Evolutionary conservation across 2,329 filamentous ascomycete species (phyloP).

Genomic region (Exophiala alcalophila): DNA sequence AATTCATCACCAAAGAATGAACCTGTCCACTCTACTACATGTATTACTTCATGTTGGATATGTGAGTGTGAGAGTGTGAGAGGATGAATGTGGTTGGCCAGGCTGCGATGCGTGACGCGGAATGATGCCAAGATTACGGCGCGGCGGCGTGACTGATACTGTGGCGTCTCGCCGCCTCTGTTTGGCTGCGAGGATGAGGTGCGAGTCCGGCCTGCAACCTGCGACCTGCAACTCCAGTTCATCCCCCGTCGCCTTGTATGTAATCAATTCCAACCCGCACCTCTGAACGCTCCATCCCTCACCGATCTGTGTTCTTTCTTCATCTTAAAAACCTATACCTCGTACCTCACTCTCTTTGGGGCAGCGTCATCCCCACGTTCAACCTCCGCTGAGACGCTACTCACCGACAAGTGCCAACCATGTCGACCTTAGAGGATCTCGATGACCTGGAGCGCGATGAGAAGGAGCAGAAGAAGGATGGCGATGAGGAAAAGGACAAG

Average conservation of each 20-base stretch:
- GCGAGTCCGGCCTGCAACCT: too few relatives aligned
- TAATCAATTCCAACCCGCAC: slow-evolving; percentile 12
- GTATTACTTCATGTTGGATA: too few relatives aligned
- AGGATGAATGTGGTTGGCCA: slow-evolving; percentile 8
- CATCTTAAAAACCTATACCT: too few relatives aligned
- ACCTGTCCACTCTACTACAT: too few relatives aligned
- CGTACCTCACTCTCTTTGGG: too few relatives aligned
- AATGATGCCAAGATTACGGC: slow-evolving; percentile 14
- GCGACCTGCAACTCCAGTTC: slow-evolving; percentile 2
- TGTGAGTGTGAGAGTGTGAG: too few relatives aligned
- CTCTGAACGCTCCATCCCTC: neutral
- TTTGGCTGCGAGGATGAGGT: too few relatives aligned
- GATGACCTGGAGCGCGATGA: slow-evolving; percentile 79
- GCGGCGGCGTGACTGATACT: slow-evolving; percentile 1
- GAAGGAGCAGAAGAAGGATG: slow-evolving; percentile 61
- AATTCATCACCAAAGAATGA: too few relatives aligned
- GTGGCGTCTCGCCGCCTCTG: slow-evolving; percentile 18
- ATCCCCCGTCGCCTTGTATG: slow-evolving; percentile 1
- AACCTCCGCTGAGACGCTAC: too few relatives aligned
- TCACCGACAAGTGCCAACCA: slow-evolving; percentile 46
- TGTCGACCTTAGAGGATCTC: slow-evolving; percentile 90
- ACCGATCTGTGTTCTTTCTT: neutral
- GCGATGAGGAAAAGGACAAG: slow-evolving; percentile 58
- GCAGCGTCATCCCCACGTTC: too few relatives aligned
- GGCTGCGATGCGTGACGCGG: slow-evolving; percentile 26